Evolutionary conservation across 2,329 filamentous ascomycete genomes (phyloP), one percentile per base, ranked within the genome.

Genomic region (Pyrenochaeta sp.): DNA sequence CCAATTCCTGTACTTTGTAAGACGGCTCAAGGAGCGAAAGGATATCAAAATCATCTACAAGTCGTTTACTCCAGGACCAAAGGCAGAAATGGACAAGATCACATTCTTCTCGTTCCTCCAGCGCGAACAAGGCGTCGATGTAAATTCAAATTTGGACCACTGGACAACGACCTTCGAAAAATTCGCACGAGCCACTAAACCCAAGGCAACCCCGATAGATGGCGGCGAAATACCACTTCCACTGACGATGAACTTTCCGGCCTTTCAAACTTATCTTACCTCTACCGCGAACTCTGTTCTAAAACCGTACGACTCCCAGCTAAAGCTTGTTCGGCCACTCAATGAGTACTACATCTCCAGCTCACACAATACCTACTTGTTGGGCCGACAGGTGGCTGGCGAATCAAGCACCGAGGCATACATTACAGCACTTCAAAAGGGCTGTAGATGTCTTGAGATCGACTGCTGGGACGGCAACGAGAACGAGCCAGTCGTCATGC

Each of bases 261-360:
- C 85, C 1, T 90, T 99, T 59, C 84, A 89, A 19, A 83, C 83
- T 8, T 72, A 65, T 42, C 52, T 72, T 36, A 65, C 61, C 3
- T 72, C 69, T 10, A 48, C 62, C 37, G 57, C 85, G 58, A 96
- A 95, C 63, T 79, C 83, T 2, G 79, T 88, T 2, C 80, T 90
- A 28, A 74, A 81, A 19, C 80, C 81, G 28, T 79, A 81, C 48
- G 81, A 83, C n/a, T 72, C 81, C 9, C 74, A 83, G 19, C 83
- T 85, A 41, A 77, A 77, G 5, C 83, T 96, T 41, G 85, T 96
- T 64, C 84, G 89, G 17, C 94, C 94, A 0, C 77, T 97, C 68
- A 96, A 96, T 67, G 93, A 97, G 67, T 99, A 99, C 72, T 96
- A 91, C 76, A 94, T 99, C 56, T 97, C 93, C 1, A 96, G 92